Evolutionary conservation across 2,329 filamentous ascomycete species (phyloP).

Genomic region (Alternaria solani): DNA sequence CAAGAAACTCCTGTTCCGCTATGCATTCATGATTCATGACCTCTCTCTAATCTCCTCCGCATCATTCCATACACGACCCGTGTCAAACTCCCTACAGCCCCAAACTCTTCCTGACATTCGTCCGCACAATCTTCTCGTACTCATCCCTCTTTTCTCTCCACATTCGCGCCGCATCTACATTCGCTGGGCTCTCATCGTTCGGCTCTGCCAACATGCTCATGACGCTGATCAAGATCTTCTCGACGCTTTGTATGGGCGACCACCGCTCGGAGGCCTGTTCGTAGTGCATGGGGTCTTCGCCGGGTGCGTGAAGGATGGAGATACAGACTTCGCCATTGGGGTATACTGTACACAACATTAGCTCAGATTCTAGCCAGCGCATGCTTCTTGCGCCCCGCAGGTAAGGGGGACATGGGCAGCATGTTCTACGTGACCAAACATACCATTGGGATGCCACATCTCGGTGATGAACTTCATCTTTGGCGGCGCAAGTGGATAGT

Average conservation of each 20-base stretch:
- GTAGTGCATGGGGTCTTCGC: conserved; percentile 93
- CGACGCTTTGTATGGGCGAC: conserved; percentile 92
- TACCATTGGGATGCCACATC: conserved; percentile 92
- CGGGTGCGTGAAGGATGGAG: conserved; percentile 93
- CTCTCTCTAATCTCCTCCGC: not conserved
- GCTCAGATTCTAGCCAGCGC: not conserved
- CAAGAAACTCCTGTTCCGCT: conserved; percentile 20
- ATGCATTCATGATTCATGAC: conserved; percentile 19
- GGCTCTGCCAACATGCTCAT: conserved; percentile 92
- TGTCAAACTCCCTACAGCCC: conserved; percentile 36
- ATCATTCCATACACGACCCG: not conserved
- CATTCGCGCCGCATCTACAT: conserved; percentile 89
- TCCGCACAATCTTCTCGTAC: conserved; percentile 80
- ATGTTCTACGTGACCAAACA: conserved; percentile 30
- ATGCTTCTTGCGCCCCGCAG: not conserved
- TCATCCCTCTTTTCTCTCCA: conserved; percentile 82
- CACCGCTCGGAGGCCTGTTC: conserved; percentile 90
- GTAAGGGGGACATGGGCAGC: not conserved
- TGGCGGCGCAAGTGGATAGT: conserved; percentile 88
- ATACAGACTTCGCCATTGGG: conserved; percentile 89
- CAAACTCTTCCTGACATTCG: conserved; percentile 53
- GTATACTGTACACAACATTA: conserved; percentile 67
- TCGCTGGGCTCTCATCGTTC: conserved; percentile 95
- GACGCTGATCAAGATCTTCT: conserved; percentile 90
- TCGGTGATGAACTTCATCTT: conserved; percentile 86